phyloP scores from a whole-genome alignment of 2,329 filamentous ascomycete species.

The Aquanectria penicillioides region DNA sequence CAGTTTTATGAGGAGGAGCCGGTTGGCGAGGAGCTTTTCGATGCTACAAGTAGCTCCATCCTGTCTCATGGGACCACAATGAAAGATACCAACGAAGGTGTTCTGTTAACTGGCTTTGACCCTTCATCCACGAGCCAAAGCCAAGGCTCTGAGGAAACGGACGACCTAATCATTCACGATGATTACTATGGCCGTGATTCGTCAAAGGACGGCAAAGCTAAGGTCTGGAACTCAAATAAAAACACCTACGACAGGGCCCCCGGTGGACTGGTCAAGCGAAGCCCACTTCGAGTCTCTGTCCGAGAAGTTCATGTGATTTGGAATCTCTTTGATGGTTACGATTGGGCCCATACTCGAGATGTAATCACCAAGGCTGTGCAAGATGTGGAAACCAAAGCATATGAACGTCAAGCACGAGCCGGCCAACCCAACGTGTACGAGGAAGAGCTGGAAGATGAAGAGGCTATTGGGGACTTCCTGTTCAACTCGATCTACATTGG shows the following conservation, averaged over 20 bases:
- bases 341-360: slow-evolving; percentile 90
- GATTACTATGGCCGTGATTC: slow-evolving; percentile 77
- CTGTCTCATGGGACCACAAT: slow-evolving; percentile 44
- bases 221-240: slow-evolving; percentile 81
- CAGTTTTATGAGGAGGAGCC: slow-evolving; percentile 59
- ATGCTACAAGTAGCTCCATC: slow-evolving; percentile 51
- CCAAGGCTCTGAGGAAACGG: slow-evolving; percentile 60
- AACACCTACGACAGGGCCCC: slow-evolving; percentile 79
- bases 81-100: slow-evolving; percentile 50
- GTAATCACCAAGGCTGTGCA: slow-evolving; percentile 89
- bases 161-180: slow-evolving; percentile 78
- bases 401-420: slow-evolving; percentile 73
- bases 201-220: slow-evolving; percentile 72
- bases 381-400: slow-evolving; percentile 84
- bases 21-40: slow-evolving; percentile 59
- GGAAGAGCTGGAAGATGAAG: slow-evolving; percentile 82
- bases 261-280: slow-evolving; percentile 67
- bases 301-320: slow-evolving; percentile 94
- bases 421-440: slow-evolving; percentile 69
- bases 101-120: slow-evolving; percentile 48
- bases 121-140: slow-evolving; percentile 28
- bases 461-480: slow-evolving; percentile 90
- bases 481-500: slow-evolving; percentile 99
- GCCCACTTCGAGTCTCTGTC: slow-evolving; percentile 80
- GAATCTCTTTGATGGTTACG: slow-evolving; percentile 98